phyloP scores from a whole-genome alignment of 75 land plant genomes.

The Larix kaempferi region DNA sequence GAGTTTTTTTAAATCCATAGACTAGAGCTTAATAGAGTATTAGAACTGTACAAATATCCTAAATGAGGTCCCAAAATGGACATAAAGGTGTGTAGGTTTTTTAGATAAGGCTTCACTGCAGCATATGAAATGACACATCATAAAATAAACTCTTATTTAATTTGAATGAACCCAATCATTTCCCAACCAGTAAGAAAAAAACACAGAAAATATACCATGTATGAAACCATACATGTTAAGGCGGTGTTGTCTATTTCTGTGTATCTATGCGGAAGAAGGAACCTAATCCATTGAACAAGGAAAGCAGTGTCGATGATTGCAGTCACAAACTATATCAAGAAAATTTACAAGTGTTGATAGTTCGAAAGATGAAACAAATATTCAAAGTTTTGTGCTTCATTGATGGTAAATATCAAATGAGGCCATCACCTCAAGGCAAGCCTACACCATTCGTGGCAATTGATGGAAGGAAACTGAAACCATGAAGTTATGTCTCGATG shows the following conservation, averaged over 20 bases:
- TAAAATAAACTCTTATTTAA: neutral
- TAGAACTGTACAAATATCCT: slow-evolving; percentile 85
- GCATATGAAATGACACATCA: slow-evolving; percentile 43
- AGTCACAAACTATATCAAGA: too few species aligned
- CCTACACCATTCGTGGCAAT: too few species aligned
- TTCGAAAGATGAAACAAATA: too few species aligned
- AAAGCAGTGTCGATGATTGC: too few species aligned
- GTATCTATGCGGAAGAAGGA: too few species aligned
- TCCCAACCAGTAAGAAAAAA: neutral
- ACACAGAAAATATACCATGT: neutral
- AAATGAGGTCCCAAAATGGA: slow-evolving; percentile 89
- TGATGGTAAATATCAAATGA: too few species aligned
- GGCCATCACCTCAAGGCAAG: too few species aligned
- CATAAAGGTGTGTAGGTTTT: slow-evolving; percentile 67
- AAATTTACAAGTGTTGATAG: too few species aligned
- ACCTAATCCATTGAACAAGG: too few species aligned
- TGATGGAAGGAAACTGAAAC: too few species aligned
- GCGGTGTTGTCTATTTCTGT: slow-evolving; percentile 18
- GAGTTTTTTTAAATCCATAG: slow-evolving; percentile 85
- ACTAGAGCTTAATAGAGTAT: slow-evolving; percentile 82
- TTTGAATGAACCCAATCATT: neutral
- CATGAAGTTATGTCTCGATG: too few species aligned
- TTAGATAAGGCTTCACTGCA: slow-evolving; percentile 64
- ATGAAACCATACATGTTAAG: slow-evolving; percentile 46
- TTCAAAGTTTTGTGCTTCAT: too few species aligned